phyloP scores from a whole-genome alignment of 345 rosid species.

The Aquilaria yunnanensis region DNA sequence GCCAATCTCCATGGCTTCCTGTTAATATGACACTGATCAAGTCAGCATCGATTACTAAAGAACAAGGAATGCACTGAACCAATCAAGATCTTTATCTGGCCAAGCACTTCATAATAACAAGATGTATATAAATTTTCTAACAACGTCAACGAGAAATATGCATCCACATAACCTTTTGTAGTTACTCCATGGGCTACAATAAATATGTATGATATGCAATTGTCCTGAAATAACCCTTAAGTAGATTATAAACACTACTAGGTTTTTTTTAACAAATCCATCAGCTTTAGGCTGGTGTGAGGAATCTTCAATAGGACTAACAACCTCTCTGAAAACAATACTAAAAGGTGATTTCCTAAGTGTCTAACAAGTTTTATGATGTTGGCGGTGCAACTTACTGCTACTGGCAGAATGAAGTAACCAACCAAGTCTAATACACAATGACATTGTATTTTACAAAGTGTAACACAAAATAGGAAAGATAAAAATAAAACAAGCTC shows the following conservation, averaged over 20 bases:
- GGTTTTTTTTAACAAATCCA: no score
- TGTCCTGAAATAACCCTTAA: conserved; percentile 82
- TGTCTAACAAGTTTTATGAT: no score
- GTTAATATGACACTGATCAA: conserved; percentile 12
- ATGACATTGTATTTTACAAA: no score
- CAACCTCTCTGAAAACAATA: no score
- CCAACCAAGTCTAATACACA: no score
- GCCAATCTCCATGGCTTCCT: conserved; percentile 86
- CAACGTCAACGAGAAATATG: background rate
- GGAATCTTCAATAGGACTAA: no score
- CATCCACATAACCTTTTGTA: conserved; percentile 59
- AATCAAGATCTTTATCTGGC: background rate
- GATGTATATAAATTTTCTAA: background rate
- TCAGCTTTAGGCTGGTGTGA: no score
- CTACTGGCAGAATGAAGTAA: no score
- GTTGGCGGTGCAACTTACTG: no score
- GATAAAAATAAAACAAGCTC: no score
- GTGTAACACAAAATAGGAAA: no score
- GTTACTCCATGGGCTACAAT: conserved; percentile 88
- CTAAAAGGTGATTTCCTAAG: no score
- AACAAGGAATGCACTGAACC: conserved; percentile 1
- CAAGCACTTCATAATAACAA: background rate
- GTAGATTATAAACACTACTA: conserved; percentile 55
- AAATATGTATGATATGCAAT: conserved; percentile 28
- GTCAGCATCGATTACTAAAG: conserved; percentile 12